A percentile compares a stretch with the other conserved stretches of the same genome.
Conservation (phyloP, 108 stramenopile genomes). For the Stephanodiscus minutulus region DNA sequence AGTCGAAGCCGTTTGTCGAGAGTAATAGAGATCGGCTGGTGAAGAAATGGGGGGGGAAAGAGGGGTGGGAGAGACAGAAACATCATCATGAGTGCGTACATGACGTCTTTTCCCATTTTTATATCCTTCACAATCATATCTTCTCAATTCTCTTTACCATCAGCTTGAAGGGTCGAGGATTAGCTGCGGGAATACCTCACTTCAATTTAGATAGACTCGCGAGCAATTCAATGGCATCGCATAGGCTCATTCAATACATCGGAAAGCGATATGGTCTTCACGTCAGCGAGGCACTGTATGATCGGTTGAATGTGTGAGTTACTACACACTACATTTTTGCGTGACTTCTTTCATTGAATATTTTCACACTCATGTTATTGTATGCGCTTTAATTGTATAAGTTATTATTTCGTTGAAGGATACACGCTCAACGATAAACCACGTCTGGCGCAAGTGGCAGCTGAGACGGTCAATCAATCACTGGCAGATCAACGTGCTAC, state of each 20-base stretch:
- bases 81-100: conserved; percentile 55
- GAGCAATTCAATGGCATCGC: conserved; percentile 84
- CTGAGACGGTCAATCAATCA: conserved; percentile 41
- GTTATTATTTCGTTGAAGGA: conserved; percentile 80
- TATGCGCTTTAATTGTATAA: conserved; percentile 6
- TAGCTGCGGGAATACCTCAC: conserved; percentile 79
- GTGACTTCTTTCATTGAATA: background rate
- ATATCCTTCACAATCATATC: background rate
- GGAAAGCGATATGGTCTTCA: conserved; percentile 76
- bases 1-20: conserved; percentile 70
- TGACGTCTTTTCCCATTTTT: background rate
- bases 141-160: conserved; percentile 2
- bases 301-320: conserved; percentile 72
- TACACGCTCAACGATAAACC: conserved; percentile 68
- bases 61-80: conserved; percentile 81
- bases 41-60: conserved; percentile 81
- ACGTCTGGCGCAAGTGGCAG: conserved; percentile 55
- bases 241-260: conserved; percentile 80
- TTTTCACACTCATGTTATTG: too few species aligned
- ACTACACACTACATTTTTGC: background rate
- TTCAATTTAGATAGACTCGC: conserved; percentile 86
- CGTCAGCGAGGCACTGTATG: conserved; percentile 76
- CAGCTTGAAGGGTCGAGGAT: conserved; percentile 75
- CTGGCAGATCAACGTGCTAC: conserved; percentile 27
- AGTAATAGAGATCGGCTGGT: conserved; percentile 79